These are phyloP conservation scores for Sphagnum fallax DNA, from an alignment of 228 moss, liverwort and hornwort genomes.

Conservation along the genomic window DNA sequence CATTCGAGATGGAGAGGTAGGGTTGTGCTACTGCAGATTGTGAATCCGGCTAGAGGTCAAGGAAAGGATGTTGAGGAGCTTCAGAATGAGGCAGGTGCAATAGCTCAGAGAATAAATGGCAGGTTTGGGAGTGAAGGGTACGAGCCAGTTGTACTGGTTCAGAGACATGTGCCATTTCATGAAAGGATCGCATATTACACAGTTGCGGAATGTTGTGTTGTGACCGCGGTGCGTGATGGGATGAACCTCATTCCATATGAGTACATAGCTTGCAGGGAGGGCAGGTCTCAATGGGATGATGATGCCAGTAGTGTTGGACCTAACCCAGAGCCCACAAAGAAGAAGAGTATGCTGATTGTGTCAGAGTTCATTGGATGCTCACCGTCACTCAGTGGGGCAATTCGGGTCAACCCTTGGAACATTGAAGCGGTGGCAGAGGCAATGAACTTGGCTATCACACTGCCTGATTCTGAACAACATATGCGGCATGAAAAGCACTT, in stretches of 20 bases:
- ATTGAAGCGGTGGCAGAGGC: conserved; percentile 88
- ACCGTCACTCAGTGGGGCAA: conserved; percentile 91
- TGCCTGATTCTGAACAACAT: conserved; percentile 80
- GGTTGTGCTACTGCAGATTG: conserved; percentile 89
- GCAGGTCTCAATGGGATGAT: conserved; percentile 29
- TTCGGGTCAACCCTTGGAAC: conserved; percentile 97
- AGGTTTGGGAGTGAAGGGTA: conserved; percentile 66
- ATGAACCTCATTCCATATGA: conserved; percentile 94
- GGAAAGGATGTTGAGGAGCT: conserved; percentile 82
- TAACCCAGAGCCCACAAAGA: conserved; percentile 13
- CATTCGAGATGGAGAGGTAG: conserved; percentile 67
- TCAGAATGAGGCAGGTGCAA: conserved; percentile 55
- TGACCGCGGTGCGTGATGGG: conserved; percentile 89
- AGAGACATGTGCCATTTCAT: conserved; percentile 47
- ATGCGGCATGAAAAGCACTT: conserved; percentile 92
- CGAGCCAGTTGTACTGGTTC: conserved; percentile 64
- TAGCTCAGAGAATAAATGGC: conserved; percentile 63
- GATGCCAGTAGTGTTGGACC: neutral
- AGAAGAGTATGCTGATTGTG: conserved; percentile 89
- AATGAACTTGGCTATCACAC: conserved; percentile 81
- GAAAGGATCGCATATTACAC: conserved; percentile 89
- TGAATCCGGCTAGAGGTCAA: conserved; percentile 76
- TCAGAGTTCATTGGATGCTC: conserved; percentile 98
- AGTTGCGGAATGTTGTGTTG: conserved; percentile 89
- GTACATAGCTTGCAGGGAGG: conserved; percentile 84